phyloP scores from a whole-genome alignment of 768 basidiomycete genomes.

The Termitomyces sp. region DNA sequence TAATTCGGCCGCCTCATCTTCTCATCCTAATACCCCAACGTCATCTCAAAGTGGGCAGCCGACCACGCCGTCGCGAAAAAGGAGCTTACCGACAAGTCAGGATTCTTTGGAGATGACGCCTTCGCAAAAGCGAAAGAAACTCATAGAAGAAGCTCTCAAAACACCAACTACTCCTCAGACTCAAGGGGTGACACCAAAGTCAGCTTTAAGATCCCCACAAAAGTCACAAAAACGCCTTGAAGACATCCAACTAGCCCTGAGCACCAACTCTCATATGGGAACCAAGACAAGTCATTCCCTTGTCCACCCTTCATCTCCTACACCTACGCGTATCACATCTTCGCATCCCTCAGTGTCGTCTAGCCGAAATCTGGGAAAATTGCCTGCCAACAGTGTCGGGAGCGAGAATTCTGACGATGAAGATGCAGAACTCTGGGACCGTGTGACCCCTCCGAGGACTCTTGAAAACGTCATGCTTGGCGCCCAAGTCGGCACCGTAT shows the following conservation, averaged over 20 bases:
- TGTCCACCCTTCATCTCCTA: not conserved
- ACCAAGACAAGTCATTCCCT: not conserved
- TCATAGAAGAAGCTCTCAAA: constrained; percentile 17
- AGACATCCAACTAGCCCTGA: not conserved
- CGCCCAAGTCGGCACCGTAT: not conserved
- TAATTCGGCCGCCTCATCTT: not conserved
- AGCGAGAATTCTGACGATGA: not conserved
- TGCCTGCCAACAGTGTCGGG: not conserved
- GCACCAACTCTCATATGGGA: not conserved
- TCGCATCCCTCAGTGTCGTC: not conserved
- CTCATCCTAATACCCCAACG: not conserved
- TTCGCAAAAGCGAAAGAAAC: constrained; percentile 18
- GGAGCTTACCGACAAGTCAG: not conserved
- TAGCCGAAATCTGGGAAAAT: not conserved
- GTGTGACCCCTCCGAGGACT: constrained; percentile 6
- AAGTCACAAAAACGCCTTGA: not conserved
- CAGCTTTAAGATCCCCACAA: not conserved
- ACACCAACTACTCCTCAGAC: not conserved
- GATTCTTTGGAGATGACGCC: constrained; percentile 6
- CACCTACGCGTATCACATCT: not conserved
- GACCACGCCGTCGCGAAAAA: constrained; percentile 12
- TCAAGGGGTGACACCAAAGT: not conserved
- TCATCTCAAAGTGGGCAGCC: not conserved
- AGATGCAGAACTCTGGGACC: constrained; percentile 7
- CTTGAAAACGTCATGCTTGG: not conserved